Percentiles rank a stretch among this genome's conserved stretches.
Evolutionary conservation across 2,329 filamentous ascomycete genomes (phyloP).

Genomic region (Cladobotryum mycophilum): DNA sequence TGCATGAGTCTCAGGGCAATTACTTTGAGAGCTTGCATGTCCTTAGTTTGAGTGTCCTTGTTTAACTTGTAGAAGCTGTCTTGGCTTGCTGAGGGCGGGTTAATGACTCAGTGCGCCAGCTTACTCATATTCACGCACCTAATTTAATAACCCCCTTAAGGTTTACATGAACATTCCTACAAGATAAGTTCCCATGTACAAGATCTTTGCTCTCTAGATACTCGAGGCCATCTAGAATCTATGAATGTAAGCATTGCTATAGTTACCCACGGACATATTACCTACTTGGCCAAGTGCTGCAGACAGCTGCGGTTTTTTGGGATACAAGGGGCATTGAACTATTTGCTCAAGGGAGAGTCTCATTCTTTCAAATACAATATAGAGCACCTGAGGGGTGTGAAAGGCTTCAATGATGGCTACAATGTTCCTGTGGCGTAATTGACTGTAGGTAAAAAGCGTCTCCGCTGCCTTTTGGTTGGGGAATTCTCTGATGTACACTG

Average conservation of each 20-base stretch:
- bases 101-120: too few species aligned
- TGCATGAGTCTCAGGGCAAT: neutral
- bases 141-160: too few species aligned
- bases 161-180: too few species aligned
- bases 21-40: neutral
- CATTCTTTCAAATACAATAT: neutral
- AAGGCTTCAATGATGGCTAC: neutral
- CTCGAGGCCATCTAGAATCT: neutral
- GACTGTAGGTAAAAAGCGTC: neutral
- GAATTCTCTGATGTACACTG: neutral
- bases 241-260: neutral
- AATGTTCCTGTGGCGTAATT: neutral
- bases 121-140: too few species aligned
- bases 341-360: neutral
- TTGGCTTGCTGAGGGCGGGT: too few species aligned
- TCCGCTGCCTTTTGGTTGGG: neutral
- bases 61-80: neutral
- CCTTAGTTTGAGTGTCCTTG: neutral
- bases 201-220: neutral
- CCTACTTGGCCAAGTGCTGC: neutral
- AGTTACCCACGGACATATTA: neutral
- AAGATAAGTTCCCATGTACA: neutral
- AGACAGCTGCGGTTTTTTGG: neutral
- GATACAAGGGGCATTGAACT: neutral
- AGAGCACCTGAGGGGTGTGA: neutral